These are phyloP conservation scores for Candida koratica DNA, from an alignment of 805 yeast genomes.

Conservation along the genomic window DNA sequence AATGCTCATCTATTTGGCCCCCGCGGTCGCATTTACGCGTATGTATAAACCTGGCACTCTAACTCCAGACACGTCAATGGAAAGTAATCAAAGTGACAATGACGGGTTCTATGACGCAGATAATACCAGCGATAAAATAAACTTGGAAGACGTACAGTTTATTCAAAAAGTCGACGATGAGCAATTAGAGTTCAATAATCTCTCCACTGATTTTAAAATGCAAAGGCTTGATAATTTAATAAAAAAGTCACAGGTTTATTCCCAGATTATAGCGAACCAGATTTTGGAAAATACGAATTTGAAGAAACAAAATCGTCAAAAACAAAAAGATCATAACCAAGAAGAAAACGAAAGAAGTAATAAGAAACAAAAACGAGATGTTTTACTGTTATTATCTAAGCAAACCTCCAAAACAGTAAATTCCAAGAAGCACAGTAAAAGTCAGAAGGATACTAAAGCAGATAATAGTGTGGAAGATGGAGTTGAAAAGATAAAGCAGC, in stretches of 20 bases:
- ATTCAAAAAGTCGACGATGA: constrained; percentile 5
- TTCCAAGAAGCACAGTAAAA: background rate
- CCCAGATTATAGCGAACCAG: constrained; percentile 80
- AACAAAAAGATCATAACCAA: background rate
- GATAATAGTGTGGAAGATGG: constrained; percentile 6
- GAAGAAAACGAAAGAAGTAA: constrained; percentile 11
- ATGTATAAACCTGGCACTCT: constrained; percentile 3
- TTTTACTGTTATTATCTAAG: constrained; percentile 18
- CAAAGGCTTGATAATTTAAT: constrained; percentile 68
- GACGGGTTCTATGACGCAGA: background rate
- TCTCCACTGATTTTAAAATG: constrained; percentile 55
- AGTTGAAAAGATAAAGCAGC: constrained; percentile 20
- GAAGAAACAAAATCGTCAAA: constrained; percentile 17
- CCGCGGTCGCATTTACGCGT: constrained; percentile 4
- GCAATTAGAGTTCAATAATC: constrained; percentile 39
- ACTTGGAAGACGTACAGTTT: constrained; percentile 2
- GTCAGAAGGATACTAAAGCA: background rate
- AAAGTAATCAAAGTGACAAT: background rate
- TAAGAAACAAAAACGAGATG: constrained; percentile 13
- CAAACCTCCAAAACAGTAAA: constrained; percentile 7
- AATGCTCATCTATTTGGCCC: background rate
- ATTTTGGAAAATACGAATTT: constrained; percentile 42
- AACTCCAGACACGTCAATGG: constrained; percentile 9
- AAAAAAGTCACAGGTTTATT: constrained; percentile 83
- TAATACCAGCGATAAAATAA: constrained; percentile 2